These are phyloP conservation scores for Fusarium anthophilum DNA, from an alignment of 2,329 filamentous ascomycete genomes.

Conservation along the genomic window DNA sequence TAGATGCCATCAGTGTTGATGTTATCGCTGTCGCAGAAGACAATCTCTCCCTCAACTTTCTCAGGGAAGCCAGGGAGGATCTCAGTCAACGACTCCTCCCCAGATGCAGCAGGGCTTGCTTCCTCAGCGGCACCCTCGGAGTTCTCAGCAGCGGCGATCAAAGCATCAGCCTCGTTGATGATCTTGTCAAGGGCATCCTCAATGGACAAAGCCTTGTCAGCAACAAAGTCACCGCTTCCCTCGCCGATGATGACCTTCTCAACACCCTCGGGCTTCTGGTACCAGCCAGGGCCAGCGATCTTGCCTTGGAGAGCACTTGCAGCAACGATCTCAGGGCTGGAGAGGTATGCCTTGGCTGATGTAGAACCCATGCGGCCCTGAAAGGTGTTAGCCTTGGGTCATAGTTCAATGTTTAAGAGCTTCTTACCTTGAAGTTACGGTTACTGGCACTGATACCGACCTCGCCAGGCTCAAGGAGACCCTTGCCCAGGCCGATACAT, in stretches of 20 bases:
- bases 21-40: slow-evolving; percentile 63
- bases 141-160: slow-evolving; percentile 66
- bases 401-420: accelerated
- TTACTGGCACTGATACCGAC: slow-evolving; percentile 76
- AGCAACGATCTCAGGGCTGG: slow-evolving; percentile 90
- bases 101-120: slow-evolving; percentile 11
- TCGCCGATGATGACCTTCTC: slow-evolving; percentile 75
- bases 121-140: not conserved
- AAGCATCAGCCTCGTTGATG: slow-evolving; percentile 72
- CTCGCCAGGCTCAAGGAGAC: slow-evolving; percentile 85
- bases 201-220: slow-evolving; percentile 72
- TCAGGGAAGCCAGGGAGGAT: slow-evolving; percentile 89
- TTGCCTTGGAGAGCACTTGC: slow-evolving; percentile 81
- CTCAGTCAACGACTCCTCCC: slow-evolving; percentile 64
- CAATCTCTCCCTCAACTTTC: slow-evolving; percentile 83
- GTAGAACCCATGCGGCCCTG: slow-evolving; percentile 80
- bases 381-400: not conserved
- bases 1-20: slow-evolving; percentile 95
- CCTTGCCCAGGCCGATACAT: slow-evolving; percentile 86
- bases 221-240: slow-evolving; percentile 71
- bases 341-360: slow-evolving; percentile 81
- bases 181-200: slow-evolving; percentile 78
- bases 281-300: slow-evolving; percentile 81
- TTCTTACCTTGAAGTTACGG: slow-evolving; percentile 20
- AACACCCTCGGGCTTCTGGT: slow-evolving; percentile 74